Conservation (phyloP, 2,329 filamentous ascomycete species). For the Diaporthe sp. region DNA sequence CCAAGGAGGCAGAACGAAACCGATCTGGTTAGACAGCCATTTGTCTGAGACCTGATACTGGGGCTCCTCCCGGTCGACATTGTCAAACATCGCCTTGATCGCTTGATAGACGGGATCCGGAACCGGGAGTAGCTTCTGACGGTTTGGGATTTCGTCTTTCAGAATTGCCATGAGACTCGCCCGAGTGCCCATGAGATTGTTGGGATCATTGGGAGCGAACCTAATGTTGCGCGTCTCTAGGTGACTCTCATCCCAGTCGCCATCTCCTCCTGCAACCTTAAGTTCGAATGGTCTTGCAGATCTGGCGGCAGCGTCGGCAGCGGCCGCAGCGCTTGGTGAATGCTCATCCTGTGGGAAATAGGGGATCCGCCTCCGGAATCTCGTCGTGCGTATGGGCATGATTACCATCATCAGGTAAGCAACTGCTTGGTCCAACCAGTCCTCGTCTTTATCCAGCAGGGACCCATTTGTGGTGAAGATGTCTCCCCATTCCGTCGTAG, state of each 20-base stretch:
- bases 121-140: background rate
- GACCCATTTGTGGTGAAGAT: background rate
- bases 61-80: background rate
- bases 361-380: background rate
- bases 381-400: background rate
- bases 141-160: background rate
- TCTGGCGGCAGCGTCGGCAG: background rate
- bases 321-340: background rate
- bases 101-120: background rate
- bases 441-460: background rate
- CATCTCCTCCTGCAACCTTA: background rate
- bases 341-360: background rate
- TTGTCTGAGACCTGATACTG: background rate
- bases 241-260: background rate
- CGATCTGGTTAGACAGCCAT: conserved; percentile 3
- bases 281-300: background rate
- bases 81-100: background rate
- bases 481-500: background rate
- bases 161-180: background rate
- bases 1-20: conserved; percentile 10
- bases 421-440: background rate
- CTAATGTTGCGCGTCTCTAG: background rate
- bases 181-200: background rate
- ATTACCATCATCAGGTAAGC: conserved; percentile 4
- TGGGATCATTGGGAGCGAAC: background rate